A percentile compares a stretch with the other conserved stretches of the same genome.
phyloP scores from a whole-genome alignment of 352 stramenopile genomes.

The Phytopythium ostracodes region DNA sequence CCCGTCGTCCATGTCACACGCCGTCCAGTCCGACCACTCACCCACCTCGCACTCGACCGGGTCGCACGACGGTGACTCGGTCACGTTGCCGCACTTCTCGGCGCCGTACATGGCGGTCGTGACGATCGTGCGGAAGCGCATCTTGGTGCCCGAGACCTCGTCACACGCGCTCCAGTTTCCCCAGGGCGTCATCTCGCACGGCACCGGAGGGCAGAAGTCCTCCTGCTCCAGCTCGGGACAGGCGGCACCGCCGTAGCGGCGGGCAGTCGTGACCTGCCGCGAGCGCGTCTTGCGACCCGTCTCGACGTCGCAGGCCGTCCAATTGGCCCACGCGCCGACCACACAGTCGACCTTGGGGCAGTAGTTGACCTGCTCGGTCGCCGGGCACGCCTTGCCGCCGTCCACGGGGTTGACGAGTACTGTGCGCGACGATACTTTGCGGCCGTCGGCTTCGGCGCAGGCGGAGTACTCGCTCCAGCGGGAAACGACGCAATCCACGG shows the following conservation, averaged over 20 bases:
- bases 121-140: constrained; percentile 18
- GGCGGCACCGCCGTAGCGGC: constrained; percentile 23
- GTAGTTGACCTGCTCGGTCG: constrained; percentile 26
- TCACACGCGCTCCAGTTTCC: constrained; percentile 37
- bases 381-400: constrained; percentile 33
- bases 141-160: constrained; percentile 23
- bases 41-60: constrained; percentile 31
- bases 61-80: constrained; percentile 22
- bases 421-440: constrained; percentile 33
- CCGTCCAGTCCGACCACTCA: constrained; percentile 24
- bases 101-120: constrained; percentile 23
- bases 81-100: constrained; percentile 16
- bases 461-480: constrained; percentile 31
- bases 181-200: constrained; percentile 41
- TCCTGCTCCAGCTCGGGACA: constrained; percentile 29
- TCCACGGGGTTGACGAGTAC: constrained; percentile 29
- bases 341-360: constrained; percentile 46
- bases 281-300: constrained; percentile 33
- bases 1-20: constrained; percentile 27
- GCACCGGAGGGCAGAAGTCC: constrained; percentile 24
- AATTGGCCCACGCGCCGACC: constrained; percentile 28
- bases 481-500: constrained; percentile 48
- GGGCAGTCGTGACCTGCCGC: constrained; percentile 16
- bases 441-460: constrained; percentile 27
- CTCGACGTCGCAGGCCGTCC: constrained; percentile 29